Percentiles rank a stretch among this genome's conserved stretches.
Conservation (phyloP, 31 red algal genomes). For the Porphyra umbilicalis region DNA sequence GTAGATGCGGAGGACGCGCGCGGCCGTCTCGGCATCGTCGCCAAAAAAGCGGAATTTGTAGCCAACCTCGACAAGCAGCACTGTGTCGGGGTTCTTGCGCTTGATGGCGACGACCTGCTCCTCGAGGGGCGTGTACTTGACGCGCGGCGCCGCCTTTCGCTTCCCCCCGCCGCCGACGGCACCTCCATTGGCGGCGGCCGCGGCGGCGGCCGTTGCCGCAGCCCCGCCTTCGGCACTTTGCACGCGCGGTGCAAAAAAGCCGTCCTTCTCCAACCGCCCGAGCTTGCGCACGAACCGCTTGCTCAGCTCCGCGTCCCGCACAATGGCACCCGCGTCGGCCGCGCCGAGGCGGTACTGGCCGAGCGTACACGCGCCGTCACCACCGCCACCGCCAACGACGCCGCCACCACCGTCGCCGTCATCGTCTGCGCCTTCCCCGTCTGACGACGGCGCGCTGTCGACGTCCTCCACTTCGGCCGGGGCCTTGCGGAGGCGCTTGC, state of each 20-base stretch:
- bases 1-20: constrained; percentile 39
- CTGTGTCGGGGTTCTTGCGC: constrained; percentile 34
- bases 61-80: constrained; percentile 66
- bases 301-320: constrained; percentile 11
- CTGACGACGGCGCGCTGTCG: background rate
- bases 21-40: constrained; percentile 53
- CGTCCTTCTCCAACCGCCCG: constrained; percentile 41
- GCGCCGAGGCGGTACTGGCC: background rate
- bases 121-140: constrained; percentile 73
- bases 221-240: constrained; percentile 10
- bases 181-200: background rate
- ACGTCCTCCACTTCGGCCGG: constrained; percentile 9
- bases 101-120: constrained; percentile 44
- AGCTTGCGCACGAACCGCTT: constrained; percentile 40
- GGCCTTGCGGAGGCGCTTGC: background rate
- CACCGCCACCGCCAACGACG: background rate
- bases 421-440: background rate
- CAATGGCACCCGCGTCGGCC: background rate
- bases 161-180: background rate
- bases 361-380: background rate
- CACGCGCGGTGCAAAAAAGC: constrained; percentile 24
- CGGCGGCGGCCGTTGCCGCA: constrained; percentile 7
- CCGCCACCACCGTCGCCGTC: background rate
- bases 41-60: constrained; percentile 82
- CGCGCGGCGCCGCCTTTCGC: background rate